Base-by-base conservation (phyloP, 441 rosid species). In the Lepidium campestre region DNA sequence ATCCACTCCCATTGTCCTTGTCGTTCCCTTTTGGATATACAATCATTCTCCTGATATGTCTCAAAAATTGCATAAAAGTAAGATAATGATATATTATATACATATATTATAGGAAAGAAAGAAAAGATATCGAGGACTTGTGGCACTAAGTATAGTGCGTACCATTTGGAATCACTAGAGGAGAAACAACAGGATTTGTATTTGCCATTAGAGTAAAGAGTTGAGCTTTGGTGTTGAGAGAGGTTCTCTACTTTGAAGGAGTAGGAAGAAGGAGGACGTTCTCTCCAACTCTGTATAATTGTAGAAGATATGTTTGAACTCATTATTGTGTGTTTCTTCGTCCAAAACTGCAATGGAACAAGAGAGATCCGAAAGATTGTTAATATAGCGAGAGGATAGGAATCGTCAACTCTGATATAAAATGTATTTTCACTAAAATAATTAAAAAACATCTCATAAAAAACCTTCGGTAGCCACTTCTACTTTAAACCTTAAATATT, bases 221-320 rank as follows among this genome's bases (percentile, higher is more conserved):
- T 18, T 55, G 44, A 55, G 41, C 7, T 56, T 2, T 3, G 3
- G 22, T 25, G 4, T 31, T 3, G 7, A 6, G 37, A 14, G 49
- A 59, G 12, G 23, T 4, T 40, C 1, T 27, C 2, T 1, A 59
- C 15, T 18, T 59, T 59, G 25, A 59, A 5, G 1, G 50, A 59
- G 7, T 42, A 42, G 14, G 65, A 39, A 39, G 49, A 42, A 40
- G 65, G 65, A 25, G 70, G 44, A 42, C 70, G 62, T 13, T 53
- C 42, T 53, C 70, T 65, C 68, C 48, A 63, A 37, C 58, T 63
- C 15, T 49, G 36, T 0, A 11, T 1, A 36, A 57, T 63, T 23
- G 27, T 36, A 2, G 27, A 49, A 10, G 58, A 49, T 7, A 23
- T 14, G 27, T 23, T 49, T 2, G 45, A n/a, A 36, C 25, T 5